phyloP scores from a whole-genome alignment of 306 rosid species.

The Mucuna pruriens region DNA sequence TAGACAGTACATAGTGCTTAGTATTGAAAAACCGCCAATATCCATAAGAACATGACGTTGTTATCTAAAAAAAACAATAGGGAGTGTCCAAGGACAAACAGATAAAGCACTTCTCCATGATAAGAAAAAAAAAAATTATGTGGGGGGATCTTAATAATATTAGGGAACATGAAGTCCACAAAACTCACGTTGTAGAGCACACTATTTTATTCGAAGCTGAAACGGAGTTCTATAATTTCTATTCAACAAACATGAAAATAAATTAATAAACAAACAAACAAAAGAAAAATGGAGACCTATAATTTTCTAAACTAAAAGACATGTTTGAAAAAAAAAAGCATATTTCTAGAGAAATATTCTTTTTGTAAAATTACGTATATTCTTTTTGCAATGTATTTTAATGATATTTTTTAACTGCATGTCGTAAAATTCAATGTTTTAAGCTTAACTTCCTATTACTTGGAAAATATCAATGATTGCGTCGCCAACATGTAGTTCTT shows the following conservation, averaged over 20 bases:
- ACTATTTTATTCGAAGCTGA: not conserved
- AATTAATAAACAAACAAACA: too few species aligned
- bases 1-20: too few species aligned
- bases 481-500: not conserved
- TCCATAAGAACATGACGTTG: not conserved
- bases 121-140: too few species aligned
- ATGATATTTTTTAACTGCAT: too few species aligned
- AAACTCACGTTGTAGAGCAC: not conserved
- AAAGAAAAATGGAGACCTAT: not conserved
- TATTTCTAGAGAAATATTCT: too few species aligned
- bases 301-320: not conserved
- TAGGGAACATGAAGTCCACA: not conserved
- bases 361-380: not conserved
- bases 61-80: not conserved
- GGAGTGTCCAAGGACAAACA: not conserved
- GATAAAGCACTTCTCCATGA: not conserved
- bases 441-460: not conserved
- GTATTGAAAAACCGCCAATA: too few species aligned
- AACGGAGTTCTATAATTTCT: not conserved
- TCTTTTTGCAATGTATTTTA: too few species aligned
- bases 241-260: not conserved
- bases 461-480: not conserved
- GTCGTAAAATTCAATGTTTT: not conserved
- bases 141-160: not conserved
- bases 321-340: too few species aligned